Conservation (phyloP, 805 yeast species). For the Wickerhamiella musiphila region DNA sequence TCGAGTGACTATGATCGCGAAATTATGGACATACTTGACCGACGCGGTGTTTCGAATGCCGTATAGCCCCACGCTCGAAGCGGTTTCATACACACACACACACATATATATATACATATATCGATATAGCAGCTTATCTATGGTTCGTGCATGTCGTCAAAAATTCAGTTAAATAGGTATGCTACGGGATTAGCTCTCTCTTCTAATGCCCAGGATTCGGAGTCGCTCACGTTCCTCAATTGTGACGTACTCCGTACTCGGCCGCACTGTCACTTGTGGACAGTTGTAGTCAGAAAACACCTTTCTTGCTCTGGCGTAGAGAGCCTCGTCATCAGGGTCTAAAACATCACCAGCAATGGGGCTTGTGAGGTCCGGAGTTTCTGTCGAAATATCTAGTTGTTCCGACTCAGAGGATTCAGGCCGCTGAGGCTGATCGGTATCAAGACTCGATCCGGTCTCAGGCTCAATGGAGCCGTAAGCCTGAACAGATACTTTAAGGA, state of each 20-base stretch:
- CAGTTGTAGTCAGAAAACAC: conserved; percentile 27
- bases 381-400: conserved; percentile 5
- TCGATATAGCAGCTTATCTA: not conserved
- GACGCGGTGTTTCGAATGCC: conserved; percentile 21
- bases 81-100: not conserved
- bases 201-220: too few relatives aligned
- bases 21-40: conserved; percentile 21
- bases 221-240: conserved; percentile 6
- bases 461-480: conserved; percentile 2
- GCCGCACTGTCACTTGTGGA: conserved; percentile 25
- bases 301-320: conserved; percentile 20
- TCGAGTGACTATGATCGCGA: conserved; percentile 21
- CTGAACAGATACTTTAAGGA: not conserved
- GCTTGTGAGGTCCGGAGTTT: conserved; percentile 13
- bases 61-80: not conserved
- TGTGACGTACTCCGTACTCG: conserved; percentile 10
- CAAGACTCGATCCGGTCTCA: not conserved
- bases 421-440: not conserved
- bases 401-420: not conserved
- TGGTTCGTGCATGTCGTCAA: too few relatives aligned
- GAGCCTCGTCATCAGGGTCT: conserved; percentile 21
- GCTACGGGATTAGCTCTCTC: too few relatives aligned
- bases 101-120: not conserved
- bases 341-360: too few relatives aligned
- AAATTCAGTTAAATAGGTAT: too few relatives aligned